Base-by-base conservation (phyloP, 169 alveolate species). In the Eimeria maxima region DNA sequence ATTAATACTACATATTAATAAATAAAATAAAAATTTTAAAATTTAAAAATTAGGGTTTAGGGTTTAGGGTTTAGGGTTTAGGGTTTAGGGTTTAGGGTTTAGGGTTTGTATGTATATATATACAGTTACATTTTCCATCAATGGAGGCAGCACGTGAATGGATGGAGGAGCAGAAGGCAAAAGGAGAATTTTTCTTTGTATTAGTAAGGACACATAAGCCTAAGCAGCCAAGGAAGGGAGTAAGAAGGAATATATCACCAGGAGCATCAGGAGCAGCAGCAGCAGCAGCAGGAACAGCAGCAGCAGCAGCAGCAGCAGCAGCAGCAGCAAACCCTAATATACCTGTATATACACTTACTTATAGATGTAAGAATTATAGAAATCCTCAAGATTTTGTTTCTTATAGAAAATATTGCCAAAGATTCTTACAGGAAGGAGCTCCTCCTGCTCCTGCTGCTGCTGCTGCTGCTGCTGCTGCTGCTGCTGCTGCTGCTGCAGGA, bases 41-140 rank as follows among this genome's bases (percentile, higher is more conserved):
- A 13, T 53, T 8, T 53, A 53, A 53, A 53, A 53, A 53, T 13
- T 53, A 73, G 84, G 84, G 84, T 73, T 73, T 73, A 73, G 84
- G 84, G 84, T 73, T 73, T 73, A 73, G 84, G 84, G 84, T 73
- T 73, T 73, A 73, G 84, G 84, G 84, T 73, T 73, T 73, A 73
- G 84, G 84, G 84, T 73, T 73, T 73, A 73, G 84, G 84, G 84
- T 73, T 73, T 73, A 73, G 84, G 44, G 84, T 73, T 73, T 73
- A 10, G 78, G 5, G 78, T 67, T 6, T 74, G 50, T 24, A 50
- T 14, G n/a, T 74, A 7, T 74, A n/a, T 74, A 22, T 22, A 14
- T 33, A 10, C 33, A 47, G 69, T 22, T 78, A 14, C 65, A 57
- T 18, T 78, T 42, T 27, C 29, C n/a, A 33, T 42, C 84, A 22